These are phyloP conservation scores for Bolboschoenus planiculmis DNA, from an alignment of 176 grass and related monocot species.

Conservation along the genomic window DNA sequence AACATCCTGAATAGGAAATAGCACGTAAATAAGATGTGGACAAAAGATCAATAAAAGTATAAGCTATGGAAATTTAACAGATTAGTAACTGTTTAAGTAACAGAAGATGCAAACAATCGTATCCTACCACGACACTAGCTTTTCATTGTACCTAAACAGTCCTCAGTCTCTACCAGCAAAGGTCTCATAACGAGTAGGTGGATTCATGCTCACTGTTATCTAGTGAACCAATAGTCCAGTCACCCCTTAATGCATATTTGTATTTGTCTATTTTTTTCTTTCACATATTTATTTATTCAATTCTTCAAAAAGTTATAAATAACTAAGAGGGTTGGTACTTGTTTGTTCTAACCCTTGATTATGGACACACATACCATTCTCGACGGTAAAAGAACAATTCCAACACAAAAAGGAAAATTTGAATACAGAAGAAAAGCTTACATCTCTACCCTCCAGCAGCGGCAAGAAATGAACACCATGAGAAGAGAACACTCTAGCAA, in stretches of 20 bases:
- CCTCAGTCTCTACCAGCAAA: neutral
- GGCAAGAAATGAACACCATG: constrained; percentile 61
- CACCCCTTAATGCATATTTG: neutral
- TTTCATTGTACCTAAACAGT: neutral
- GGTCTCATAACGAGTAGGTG: neutral
- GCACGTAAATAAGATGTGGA: neutral
- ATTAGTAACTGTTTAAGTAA: neutral
- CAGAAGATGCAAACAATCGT: neutral
- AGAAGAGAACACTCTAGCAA: constrained; percentile 25
- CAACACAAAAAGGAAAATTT: neutral
- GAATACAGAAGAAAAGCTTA: constrained; percentile 35
- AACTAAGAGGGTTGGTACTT: neutral
- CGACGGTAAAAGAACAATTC: neutral
- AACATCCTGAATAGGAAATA: constrained; percentile 36
- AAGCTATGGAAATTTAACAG: neutral
- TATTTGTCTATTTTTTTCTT: neutral
- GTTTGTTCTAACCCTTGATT: neutral
- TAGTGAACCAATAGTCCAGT: neutral
- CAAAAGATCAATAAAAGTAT: neutral
- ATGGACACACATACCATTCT: neutral
- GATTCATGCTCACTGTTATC: neutral
- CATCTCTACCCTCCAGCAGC: constrained; percentile 22
- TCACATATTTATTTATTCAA: neutral
- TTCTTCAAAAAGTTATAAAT: neutral
- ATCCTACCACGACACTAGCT: neutral